Conservation (phyloP, 2,329 filamentous ascomycete genomes). For the Rhinocladiella mackenziei region DNA sequence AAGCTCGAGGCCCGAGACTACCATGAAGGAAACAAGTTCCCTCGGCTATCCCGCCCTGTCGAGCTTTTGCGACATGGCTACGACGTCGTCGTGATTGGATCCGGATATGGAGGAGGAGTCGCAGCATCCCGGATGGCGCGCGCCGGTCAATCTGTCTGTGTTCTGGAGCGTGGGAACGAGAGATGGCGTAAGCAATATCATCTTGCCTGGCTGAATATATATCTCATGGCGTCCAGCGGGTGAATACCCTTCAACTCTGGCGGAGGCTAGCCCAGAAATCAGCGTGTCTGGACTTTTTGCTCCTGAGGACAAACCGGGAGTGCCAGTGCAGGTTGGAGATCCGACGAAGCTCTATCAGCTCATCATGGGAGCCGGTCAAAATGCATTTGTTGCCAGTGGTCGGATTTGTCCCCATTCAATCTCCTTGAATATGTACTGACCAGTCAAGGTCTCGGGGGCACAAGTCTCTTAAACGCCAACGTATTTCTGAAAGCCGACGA, state of each 20-base stretch:
- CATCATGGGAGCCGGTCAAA: constrained; percentile 31
- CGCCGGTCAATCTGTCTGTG: constrained; percentile 31
- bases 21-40: constrained; percentile 4
- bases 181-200: constrained; percentile 6
- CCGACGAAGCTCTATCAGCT: constrained; percentile 33
- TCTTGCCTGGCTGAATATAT: not conserved
- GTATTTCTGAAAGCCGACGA: constrained; percentile 33
- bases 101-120: constrained; percentile 11
- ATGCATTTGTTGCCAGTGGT: constrained; percentile 32
- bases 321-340: constrained; percentile 19
- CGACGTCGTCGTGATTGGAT: constrained; percentile 12
- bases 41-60: constrained; percentile 6
- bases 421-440: not conserved
- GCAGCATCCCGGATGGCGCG: constrained; percentile 9
- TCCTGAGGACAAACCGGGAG: constrained; percentile 1
- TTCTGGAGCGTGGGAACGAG: constrained; percentile 28
- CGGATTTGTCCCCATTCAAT: not conserved
- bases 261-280: constrained; percentile 29
- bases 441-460: constrained; percentile 33
- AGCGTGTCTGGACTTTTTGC: constrained; percentile 26
- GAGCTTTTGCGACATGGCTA: constrained; percentile 2
- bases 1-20: constrained; percentile 10
- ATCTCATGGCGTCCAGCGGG: constrained; percentile 22
- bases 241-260: constrained; percentile 32
- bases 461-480: constrained; percentile 34